A percentile compares a stretch with the other conserved stretches of the same genome.
These are phyloP conservation scores for Tulasnella sp. DNA, from an alignment of 768 basidiomycete genomes.

Conservation along the genomic window DNA sequence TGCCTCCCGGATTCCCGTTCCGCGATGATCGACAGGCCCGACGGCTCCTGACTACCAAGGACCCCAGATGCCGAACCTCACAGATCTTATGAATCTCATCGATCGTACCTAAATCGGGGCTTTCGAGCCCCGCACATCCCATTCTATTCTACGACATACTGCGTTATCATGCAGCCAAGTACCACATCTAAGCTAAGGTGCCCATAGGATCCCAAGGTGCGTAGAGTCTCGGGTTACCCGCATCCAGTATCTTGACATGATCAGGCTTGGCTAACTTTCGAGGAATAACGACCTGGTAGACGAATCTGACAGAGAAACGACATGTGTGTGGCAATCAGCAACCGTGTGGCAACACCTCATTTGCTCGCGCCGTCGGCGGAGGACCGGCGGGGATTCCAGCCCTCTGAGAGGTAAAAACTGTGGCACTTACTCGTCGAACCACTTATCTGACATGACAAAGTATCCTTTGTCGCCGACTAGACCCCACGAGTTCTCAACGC, in stretches of 20 bases:
- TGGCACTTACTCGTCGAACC: constrained; percentile 75
- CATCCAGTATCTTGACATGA: constrained; percentile 69
- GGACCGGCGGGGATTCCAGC: neutral
- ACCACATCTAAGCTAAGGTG: constrained; percentile 16
- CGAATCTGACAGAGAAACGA: constrained; percentile 40
- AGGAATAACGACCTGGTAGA: constrained; percentile 89
- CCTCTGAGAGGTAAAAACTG: neutral
- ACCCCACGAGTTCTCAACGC: constrained; percentile 96
- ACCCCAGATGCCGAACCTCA: neutral
- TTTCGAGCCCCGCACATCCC: neutral
- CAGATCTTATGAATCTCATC: neutral
- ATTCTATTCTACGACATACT: neutral
- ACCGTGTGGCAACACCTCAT: neutral
- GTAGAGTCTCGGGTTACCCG: constrained; percentile 51
- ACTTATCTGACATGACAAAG: constrained; percentile 82
- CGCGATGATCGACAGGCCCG: neutral
- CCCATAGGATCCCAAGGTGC: constrained; percentile 90
- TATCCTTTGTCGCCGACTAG: constrained; percentile 69
- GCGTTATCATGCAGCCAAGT: neutral
- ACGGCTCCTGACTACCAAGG: neutral
- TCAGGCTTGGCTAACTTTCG: constrained; percentile 68
- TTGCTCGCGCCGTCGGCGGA: neutral
- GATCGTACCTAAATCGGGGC: neutral
- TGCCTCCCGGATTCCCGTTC: neutral
- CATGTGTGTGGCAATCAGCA: neutral